Conservation (phyloP, 139 green algal species). For the Pleodorina starrii region DNA sequence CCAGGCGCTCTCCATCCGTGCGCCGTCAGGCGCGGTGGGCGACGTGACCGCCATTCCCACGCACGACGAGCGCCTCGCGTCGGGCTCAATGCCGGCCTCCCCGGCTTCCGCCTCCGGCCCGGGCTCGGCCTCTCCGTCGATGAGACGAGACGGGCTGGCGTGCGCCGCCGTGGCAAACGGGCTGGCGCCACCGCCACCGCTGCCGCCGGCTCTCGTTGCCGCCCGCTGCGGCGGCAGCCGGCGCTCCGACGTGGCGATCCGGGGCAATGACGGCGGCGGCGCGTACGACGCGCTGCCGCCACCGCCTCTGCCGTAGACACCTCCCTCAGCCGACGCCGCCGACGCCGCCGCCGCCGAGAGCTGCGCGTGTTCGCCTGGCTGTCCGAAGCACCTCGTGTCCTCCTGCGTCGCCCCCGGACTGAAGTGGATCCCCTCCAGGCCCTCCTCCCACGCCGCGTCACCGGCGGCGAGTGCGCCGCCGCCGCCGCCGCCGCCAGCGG, state of each 20-base stretch:
- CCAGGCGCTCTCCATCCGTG: neutral
- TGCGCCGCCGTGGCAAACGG: no score
- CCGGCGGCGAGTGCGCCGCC: neutral
- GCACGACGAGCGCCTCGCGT: no score
- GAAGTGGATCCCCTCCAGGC: neutral
- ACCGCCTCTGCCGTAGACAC: neutral
- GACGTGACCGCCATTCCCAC: neutral
- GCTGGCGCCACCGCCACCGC: no score
- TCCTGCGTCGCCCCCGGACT: neutral
- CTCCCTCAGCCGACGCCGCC: no score
- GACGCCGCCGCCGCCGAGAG: no score
- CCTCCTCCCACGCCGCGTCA: neutral
- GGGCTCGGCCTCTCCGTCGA: no score
- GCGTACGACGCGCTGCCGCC: neutral
- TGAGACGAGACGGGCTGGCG: no score
- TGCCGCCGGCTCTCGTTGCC: no score
- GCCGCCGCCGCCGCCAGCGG: neutral
- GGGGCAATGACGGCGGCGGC: neutral
- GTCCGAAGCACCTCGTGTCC: no score
- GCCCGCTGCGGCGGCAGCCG: constrained; percentile 22
- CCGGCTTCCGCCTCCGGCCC: no score
- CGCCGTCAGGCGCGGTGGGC: neutral
- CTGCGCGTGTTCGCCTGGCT: no score
- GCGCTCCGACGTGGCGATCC: neutral
- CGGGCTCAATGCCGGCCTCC: no score